Base-by-base conservation (phyloP, 1,284 basidiomycete species). In the Cutaneotrichosporon mucoides region DNA sequence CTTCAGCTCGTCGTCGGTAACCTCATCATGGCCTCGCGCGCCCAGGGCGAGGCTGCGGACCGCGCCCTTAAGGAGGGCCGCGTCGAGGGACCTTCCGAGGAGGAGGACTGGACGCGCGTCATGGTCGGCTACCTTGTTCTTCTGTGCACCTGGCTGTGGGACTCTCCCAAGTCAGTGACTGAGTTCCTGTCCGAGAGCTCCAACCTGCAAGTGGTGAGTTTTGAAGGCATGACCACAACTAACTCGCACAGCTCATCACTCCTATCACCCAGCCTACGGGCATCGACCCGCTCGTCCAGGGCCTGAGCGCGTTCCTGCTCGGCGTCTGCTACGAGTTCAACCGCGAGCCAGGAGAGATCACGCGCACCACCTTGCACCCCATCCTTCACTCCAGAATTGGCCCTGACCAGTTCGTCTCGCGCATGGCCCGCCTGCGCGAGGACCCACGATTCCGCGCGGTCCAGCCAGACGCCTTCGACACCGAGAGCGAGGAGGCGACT, bases 321-420 rank as follows among this genome's bases (percentile, higher is more conserved):
- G 95, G 94, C 15, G 83, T 92, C 41, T 91, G 91, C 75, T 99
- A 99, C 76, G 92, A 96, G 77, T 96, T 89, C 81, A 91, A 96
- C 74, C 85, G 89, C 46, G 90, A 95, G 69, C 90, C 92, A 0
- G 91, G 92, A 33, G 90, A 93, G 68, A 90, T 96, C 57, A 92
- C 90, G 9, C 92, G 91, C 63, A 79, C 86, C 7, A 91, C 89
- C 0, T 88, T 95, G 13, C 83, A 92, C 70, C 88, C 93, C 0
- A 94, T 99, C 67, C 80, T 99, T 5, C 73, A 89, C 82, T 76
- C 89, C 81, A 68, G 86, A 83, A 73, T 85, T 60, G 92, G 94
- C 1, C 85, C 92, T 4, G 95, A 98, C 73, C 87, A 88, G 60
- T 86, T 98, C 57, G 84, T 90, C 8, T 89, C 88, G n/a, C 85